Percentiles rank a stretch among this genome's conserved stretches.
Evolutionary conservation across 257 asterid species (phyloP).

Genomic region (Eustoma russellianum): DNA sequence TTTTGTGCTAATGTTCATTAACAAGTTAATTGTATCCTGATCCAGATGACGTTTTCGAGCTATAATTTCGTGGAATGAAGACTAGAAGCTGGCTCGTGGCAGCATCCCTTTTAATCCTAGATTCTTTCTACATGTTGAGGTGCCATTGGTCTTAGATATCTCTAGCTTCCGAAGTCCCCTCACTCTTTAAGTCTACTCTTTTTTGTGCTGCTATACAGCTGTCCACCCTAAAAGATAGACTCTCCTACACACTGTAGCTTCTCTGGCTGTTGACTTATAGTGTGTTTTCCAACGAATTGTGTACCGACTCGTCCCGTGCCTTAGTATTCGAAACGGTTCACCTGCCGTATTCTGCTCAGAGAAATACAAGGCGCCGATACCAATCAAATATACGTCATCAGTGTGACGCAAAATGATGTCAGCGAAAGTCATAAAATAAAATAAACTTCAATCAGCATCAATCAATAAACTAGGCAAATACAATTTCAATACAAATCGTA

Average conservation of each 20-base stretch:
- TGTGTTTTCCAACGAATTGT: no score
- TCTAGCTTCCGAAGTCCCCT: constrained; percentile 30
- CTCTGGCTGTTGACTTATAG: constrained; percentile 52
- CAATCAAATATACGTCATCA: no score
- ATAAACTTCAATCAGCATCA: no score
- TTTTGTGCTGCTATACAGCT: constrained; percentile 59
- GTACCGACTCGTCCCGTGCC: no score
- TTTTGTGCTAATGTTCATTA: background rate
- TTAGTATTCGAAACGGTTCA: no score
- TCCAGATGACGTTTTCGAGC: constrained; percentile 28
- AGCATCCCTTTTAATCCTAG: constrained; percentile 66
- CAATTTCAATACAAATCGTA: no score
- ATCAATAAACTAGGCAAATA: no score
- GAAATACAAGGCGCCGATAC: no score
- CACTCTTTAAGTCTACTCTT: constrained; percentile 43
- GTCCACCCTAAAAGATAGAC: constrained; percentile 95
- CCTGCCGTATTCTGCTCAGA: no score
- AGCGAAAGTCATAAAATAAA: no score
- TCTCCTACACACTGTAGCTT: constrained; percentile 64
- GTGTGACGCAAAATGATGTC: no score
- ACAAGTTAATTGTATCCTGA: constrained; percentile 33
- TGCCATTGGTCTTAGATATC: constrained; percentile 41
- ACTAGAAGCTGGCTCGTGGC: constrained; percentile 89
- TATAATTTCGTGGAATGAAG: constrained; percentile 62
- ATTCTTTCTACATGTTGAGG: constrained; percentile 34